A percentile compares a stretch with the other conserved stretches of the same genome.
These are phyloP conservation scores for Rhodotorula babjevae DNA, from an alignment of 768 basidiomycete genomes.

Conservation along the genomic window DNA sequence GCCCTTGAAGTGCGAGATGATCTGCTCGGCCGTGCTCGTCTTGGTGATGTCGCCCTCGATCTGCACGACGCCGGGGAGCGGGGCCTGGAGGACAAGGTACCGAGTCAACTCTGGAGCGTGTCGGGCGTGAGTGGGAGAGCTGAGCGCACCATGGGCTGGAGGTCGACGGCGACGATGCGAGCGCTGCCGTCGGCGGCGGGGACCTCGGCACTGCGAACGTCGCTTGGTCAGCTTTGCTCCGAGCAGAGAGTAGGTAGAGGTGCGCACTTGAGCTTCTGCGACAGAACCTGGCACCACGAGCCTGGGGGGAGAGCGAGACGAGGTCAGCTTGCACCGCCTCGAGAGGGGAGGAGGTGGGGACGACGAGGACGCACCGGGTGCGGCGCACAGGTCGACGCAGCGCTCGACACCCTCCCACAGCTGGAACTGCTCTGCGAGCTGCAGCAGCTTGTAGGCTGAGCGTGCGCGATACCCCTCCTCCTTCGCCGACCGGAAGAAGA, in stretches of 20 bases:
- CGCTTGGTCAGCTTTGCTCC: not conserved
- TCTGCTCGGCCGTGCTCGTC: slow-evolving; percentile 48
- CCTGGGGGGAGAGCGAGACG: slow-evolving; percentile 31
- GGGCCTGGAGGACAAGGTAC: slow-evolving; percentile 44
- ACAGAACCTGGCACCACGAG: slow-evolving; percentile 50
- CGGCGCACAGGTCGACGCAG: slow-evolving; percentile 46
- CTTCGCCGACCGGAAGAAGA: slow-evolving; percentile 33
- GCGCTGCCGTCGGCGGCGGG: slow-evolving; percentile 6
- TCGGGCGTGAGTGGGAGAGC: too few species aligned
- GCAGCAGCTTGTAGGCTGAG: slow-evolving; percentile 47
- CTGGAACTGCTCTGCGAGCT: slow-evolving; percentile 45
- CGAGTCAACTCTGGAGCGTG: not conserved
- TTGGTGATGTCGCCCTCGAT: slow-evolving; percentile 52
- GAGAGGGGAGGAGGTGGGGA: not conserved
- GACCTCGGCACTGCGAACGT: not conserved
- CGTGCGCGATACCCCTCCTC: slow-evolving; percentile 45
- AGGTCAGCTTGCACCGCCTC: not conserved
- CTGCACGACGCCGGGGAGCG: slow-evolving; percentile 48
- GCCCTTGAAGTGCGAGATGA: slow-evolving; percentile 49
- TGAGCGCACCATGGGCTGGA: slow-evolving; percentile 47
- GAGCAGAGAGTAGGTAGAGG: rapidly evolving
- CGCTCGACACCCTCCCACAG: slow-evolving; percentile 42
- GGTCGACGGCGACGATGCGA: slow-evolving; percentile 46
- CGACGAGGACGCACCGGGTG: slow-evolving; percentile 40
- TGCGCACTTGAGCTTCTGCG: slow-evolving; percentile 46